A percentile compares a stretch with the other conserved stretches of the same genome.
These are phyloP conservation scores for Paramecium biaurelia DNA, from an alignment of 73 alveolate species.

Conservation along the genomic window DNA sequence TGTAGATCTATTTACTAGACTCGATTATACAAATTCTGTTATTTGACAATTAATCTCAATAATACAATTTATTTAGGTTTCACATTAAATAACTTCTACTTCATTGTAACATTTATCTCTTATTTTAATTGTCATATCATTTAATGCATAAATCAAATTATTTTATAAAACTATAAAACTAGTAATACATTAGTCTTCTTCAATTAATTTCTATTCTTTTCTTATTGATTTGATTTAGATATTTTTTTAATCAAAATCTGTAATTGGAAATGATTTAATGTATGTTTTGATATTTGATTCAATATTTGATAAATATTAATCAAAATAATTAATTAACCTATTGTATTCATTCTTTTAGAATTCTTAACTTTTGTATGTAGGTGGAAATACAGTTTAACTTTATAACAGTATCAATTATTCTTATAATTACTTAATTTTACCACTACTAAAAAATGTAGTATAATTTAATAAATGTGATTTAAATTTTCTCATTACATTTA, in stretches of 20 bases:
- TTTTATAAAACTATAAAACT: not conserved
- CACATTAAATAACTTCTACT: not conserved
- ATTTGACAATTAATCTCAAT: not conserved
- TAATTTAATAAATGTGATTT: not conserved
- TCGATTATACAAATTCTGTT: not conserved
- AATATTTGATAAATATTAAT: not conserved
- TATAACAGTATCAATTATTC: not conserved
- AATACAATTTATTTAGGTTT: not conserved
- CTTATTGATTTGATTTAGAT: not conserved
- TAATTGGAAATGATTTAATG: conserved; percentile 7
- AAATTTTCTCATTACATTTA: not conserved
- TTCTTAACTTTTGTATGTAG: not conserved
- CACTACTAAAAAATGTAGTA: not conserved
- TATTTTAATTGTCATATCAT: conserved; percentile 1
- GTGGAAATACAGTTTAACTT: conserved; percentile 22
- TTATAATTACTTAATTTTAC: not conserved
- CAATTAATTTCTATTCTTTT: not conserved
- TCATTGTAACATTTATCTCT: not conserved
- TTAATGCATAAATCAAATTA: not conserved
- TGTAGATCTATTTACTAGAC: not conserved
- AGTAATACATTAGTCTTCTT: conserved; percentile 11
- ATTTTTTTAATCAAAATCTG: not conserved
- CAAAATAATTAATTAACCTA: not conserved
- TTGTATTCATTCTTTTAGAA: not conserved
- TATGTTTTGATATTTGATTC: not conserved